Evolutionary conservation across 73 alveolate species (phyloP), one percentile per base, ranked within the genome.

Genomic region (Uronychia setigera): DNA sequence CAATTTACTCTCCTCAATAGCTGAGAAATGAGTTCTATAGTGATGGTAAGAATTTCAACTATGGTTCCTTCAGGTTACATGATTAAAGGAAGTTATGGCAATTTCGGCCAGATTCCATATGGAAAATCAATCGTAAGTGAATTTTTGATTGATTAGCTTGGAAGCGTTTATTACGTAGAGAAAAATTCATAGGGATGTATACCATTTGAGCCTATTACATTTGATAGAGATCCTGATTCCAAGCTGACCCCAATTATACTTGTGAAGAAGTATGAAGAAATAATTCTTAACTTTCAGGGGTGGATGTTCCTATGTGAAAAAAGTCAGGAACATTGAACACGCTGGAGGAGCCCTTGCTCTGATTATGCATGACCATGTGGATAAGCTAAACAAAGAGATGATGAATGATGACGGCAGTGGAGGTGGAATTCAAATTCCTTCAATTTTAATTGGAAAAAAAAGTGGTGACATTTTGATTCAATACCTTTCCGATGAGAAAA

Each of bases 381-480:
- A 77, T 14, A 80, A 87, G 76, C 89, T 93, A 31, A 80, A 85
- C 35, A 33, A 93, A 59, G 79, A 82, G 29, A 86, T 93, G 30
- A 95, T 96, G 98, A 84, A 93, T 34, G 98, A 95, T 92, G 99
- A 96, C 90, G 99, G 99, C 0, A 91, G 98, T 26, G 98, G 98
- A 11, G 89, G 91, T 59, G 98, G 96, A 74, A 93, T 95, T 74
- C 32, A 83, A 59, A 97, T 95, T 34, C 99, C 99, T 0, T 78
- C 97, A n/a, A 92, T 91, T 80, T 77, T 96, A 80, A 96, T 96
- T 29, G 77, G 91, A 31, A 33, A 82, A 77, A 77, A 58, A 1
- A 98, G 93, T 58, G 99, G 99, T 0, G 35, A 92, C 59, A 87
- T 78, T 34, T 46, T 97, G 1, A 91, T 89, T 35, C 79, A 94